Percentiles rank a stretch among this genome's conserved stretches.
phyloP scores from a whole-genome alignment of 768 basidiomycete species.

The Kwoniella mangroviensis region DNA sequence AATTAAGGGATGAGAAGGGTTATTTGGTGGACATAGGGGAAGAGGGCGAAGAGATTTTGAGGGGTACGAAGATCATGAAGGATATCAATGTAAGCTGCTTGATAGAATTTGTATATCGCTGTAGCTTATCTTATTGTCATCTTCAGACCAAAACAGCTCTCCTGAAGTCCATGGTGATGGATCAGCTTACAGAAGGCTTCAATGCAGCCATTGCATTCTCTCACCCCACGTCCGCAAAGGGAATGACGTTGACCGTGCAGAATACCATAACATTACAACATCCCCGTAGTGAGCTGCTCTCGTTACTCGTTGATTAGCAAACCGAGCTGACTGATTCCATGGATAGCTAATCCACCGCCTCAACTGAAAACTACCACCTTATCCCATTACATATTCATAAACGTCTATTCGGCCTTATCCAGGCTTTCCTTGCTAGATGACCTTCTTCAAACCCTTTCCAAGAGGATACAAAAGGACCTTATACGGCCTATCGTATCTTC shows the following conservation, averaged over 20 bases:
- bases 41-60: slow-evolving; percentile 28
- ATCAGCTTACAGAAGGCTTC: slow-evolving; percentile 42
- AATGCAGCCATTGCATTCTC: slow-evolving; percentile 32
- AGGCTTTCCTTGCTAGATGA: slow-evolving; percentile 59
- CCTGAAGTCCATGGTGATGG: slow-evolving; percentile 34
- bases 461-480: slow-evolving; percentile 41
- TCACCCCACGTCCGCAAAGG: not conserved
- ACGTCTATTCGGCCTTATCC: slow-evolving; percentile 24
- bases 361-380: slow-evolving; percentile 1
- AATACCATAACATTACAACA: slow-evolving; percentile 20
- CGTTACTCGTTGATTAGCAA: not conserved
- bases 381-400: no score
- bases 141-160: slow-evolving; percentile 24
- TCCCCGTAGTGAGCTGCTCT: slow-evolving; percentile 22
- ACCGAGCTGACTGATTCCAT: not conserved
- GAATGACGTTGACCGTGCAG: slow-evolving; percentile 19
- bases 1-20: slow-evolving; percentile 25
- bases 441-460: slow-evolving; percentile 33
- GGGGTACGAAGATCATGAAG: slow-evolving; percentile 28
- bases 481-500: slow-evolving; percentile 35
- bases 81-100: slow-evolving; percentile 28
- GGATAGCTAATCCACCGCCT: slow-evolving; percentile 10
- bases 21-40: no score
- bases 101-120: no score
- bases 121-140: slow-evolving; percentile 3